Evolutionary conservation across 2,329 filamentous ascomycete species (phyloP), one percentile per base, ranked within the genome.

Genomic region (Dactylellina haptotyla): DNA sequence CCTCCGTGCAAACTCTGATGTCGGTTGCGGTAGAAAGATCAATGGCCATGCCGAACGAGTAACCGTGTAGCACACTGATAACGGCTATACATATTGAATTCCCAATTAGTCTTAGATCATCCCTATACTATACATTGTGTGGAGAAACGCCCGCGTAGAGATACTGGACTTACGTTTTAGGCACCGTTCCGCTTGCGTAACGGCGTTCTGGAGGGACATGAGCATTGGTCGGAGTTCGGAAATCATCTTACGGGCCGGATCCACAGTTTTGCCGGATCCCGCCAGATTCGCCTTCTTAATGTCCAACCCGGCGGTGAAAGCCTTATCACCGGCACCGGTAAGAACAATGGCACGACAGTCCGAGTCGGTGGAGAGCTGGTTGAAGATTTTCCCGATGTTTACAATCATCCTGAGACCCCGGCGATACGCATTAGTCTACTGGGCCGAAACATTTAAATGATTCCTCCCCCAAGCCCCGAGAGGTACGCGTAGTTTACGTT

Each of bases 291-390:
- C 88, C 79, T 89, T 85, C 57, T 69, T 71, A 12, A 97, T 89
- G 80, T 98, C 94, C 18, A 98, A 83, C 0, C 94, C 94, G 0
- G 91, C 85, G 1, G 91, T 93, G 83, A 97, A 98, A 28, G 92
- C 93, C 76, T 88, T 87, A 46, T 92, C 88, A 41, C 94, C 94
- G 18, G 90, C 89, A 61, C 91, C 93, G 25, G 90, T 92, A 77
- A 97, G 84, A 75, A 97, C 82, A 65, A 97, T 86, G 75, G 86
- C 88, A 75, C 94, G 90, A 63, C 96, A 86, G 41, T 89, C 84
- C 0, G 89, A 83, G 81, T 93, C 90, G 72, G 82, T 80, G 43
- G 91, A 93, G 74, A 97, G 87, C 73, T 86, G 84, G 65, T 83
- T 81, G 83, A 98, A 95, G 76, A 96, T 84, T 10, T 81, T 79